Percentiles rank a stretch among this genome's conserved stretches.
Evolutionary conservation across 345 rosid genomes (phyloP).

Genomic region (Citrus unshiu): DNA sequence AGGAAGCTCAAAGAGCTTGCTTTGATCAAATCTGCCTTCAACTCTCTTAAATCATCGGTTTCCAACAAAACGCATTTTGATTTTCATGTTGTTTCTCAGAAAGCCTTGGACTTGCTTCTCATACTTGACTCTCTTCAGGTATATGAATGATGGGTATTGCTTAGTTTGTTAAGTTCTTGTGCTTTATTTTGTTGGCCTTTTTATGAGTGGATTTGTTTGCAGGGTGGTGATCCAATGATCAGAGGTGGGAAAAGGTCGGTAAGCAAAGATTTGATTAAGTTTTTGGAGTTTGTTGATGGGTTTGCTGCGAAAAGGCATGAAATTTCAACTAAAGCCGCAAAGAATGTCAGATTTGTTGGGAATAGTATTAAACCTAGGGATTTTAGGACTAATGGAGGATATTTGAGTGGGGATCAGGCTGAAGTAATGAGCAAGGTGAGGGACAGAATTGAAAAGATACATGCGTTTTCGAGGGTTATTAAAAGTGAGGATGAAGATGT

Average conservation of each 20-base stretch:
- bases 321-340: slow-evolving; percentile 26
- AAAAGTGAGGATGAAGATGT: slow-evolving; percentile 43
- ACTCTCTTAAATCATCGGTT: slow-evolving; percentile 59
- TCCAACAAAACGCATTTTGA: slow-evolving; percentile 44
- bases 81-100: slow-evolving; percentile 42
- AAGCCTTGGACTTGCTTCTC: slow-evolving; percentile 62
- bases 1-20: slow-evolving; percentile 83
- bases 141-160: neutral
- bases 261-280: slow-evolving; percentile 55
- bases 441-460: slow-evolving; percentile 40
- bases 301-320: slow-evolving; percentile 37
- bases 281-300: slow-evolving; percentile 60
- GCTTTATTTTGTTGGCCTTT: neutral
- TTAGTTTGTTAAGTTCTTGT: neutral
- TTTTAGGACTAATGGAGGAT: slow-evolving; percentile 17
- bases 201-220: slow-evolving; percentile 6
- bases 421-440: slow-evolving; percentile 41
- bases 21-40: slow-evolving; percentile 52
- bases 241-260: slow-evolving; percentile 71
- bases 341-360: slow-evolving; percentile 28
- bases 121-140: slow-evolving; percentile 85
- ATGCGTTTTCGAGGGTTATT: slow-evolving; percentile 36
- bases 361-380: slow-evolving; percentile 29
- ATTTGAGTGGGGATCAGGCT: slow-evolving; percentile 25
- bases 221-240: slow-evolving; percentile 76